These are phyloP conservation scores for Uncinocarpus reesii DNA, from an alignment of 2,329 filamentous ascomycete species.

Conservation along the genomic window DNA sequence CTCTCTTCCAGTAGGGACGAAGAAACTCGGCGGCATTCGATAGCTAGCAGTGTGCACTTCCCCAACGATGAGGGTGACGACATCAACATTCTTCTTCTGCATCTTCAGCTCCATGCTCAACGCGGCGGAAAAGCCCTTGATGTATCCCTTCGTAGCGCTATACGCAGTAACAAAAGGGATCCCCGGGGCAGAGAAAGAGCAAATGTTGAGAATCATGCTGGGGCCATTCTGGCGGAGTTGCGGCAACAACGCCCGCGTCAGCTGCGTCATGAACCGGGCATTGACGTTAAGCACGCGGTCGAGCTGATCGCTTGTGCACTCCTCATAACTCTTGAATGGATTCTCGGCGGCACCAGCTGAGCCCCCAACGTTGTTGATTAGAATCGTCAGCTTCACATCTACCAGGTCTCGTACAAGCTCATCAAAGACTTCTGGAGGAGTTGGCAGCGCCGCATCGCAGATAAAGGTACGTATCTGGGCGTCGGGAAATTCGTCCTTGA, in stretches of 20 bases:
- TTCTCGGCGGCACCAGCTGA: conserved; percentile 13
- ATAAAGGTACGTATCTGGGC: conserved; percentile 35
- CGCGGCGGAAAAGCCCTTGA: conserved; percentile 32
- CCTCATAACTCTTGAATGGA: conserved; percentile 30
- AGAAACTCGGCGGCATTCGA: conserved; percentile 19
- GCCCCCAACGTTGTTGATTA: conserved; percentile 51
- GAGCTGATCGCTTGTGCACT: conserved; percentile 31
- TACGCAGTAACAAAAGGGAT: conserved; percentile 42
- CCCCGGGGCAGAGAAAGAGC: conserved; percentile 38
- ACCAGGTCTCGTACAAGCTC: conserved; percentile 24
- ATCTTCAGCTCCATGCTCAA: conserved; percentile 37
- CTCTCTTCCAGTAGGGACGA: conserved; percentile 23
- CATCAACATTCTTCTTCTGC: conserved; percentile 31
- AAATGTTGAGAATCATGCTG: conserved; percentile 43
- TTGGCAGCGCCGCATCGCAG: conserved; percentile 34
- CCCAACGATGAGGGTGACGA: conserved; percentile 31
- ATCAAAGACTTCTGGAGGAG: conserved; percentile 18
- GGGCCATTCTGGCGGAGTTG: conserved; percentile 34
- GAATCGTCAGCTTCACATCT: conserved; percentile 40
- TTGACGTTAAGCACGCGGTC: conserved; percentile 41
- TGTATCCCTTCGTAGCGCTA: conserved; percentile 39
- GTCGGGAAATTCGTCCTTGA: conserved; percentile 34
- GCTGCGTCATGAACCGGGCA: conserved; percentile 40
- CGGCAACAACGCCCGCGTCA: conserved; percentile 41
- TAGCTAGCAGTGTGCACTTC: conserved; percentile 25